Conservation (phyloP, 371 early-diverging fungal genomes). For the Apophysomyces variabilis region DNA sequence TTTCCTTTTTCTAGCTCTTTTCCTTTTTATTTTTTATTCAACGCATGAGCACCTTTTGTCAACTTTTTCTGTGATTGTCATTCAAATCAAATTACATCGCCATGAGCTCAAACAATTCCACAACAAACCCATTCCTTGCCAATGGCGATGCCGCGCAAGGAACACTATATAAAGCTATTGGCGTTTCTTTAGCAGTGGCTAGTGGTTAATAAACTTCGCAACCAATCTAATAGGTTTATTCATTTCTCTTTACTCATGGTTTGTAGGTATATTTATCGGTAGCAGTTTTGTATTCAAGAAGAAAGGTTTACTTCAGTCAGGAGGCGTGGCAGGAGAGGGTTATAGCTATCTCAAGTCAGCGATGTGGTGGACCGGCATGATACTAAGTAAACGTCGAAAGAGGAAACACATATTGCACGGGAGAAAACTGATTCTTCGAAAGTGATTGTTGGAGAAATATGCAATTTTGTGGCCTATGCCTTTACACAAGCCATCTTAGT, state of each 20-base stretch:
- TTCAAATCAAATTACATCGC: not conserved
- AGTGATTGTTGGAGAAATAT: slow-evolving; percentile 32
- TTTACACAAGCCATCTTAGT: slow-evolving; percentile 92
- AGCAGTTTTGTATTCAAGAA: slow-evolving; percentile 92
- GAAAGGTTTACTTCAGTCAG: slow-evolving; percentile 80
- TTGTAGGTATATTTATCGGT: slow-evolving; percentile 85
- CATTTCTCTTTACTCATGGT: not conserved
- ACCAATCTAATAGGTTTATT: too few relatives aligned
- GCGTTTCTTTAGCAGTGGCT: slow-evolving; percentile 81
- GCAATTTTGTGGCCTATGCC: slow-evolving; percentile 91
- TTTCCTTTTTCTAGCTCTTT: not conserved
- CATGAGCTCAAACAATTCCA: slow-evolving; percentile 14
- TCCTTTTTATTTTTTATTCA: not conserved
- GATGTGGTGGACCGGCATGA: slow-evolving; percentile 97
- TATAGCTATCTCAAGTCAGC: slow-evolving; percentile 81
- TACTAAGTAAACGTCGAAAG: slow-evolving; percentile 57
- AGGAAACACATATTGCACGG: not conserved
- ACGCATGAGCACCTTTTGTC: not conserved
- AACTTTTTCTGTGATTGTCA: slow-evolving; percentile 9
- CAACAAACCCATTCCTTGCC: slow-evolving; percentile 29
- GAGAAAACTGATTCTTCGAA: not conserved
- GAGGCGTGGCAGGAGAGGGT: slow-evolving; percentile 76
- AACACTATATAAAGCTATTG: slow-evolving; percentile 76
- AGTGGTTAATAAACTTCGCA: slow-evolving; percentile 44
- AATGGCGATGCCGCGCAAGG: slow-evolving; percentile 30